Conservation (phyloP, 2,329 filamentous ascomycete genomes). For the Coniochaeta pulveracea region DNA sequence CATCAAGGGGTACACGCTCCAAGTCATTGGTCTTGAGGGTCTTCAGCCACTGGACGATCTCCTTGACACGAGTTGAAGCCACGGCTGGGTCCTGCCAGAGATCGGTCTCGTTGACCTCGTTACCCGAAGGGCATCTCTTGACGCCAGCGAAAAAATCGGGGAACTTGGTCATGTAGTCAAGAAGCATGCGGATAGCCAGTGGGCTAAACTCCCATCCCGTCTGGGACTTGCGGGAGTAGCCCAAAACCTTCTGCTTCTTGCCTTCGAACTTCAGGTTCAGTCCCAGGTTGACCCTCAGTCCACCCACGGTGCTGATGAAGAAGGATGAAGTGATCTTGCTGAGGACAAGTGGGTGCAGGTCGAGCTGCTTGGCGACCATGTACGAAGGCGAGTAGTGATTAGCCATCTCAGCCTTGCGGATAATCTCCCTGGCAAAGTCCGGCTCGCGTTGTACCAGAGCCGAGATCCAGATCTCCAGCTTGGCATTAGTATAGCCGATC, state of each 20-base stretch:
- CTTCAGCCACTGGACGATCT: constrained; percentile 90
- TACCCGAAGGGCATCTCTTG: constrained; percentile 72
- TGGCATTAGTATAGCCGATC: constrained; percentile 59
- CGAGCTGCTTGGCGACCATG: constrained; percentile 72
- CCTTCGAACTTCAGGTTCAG: constrained; percentile 95
- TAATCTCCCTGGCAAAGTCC: constrained; percentile 71
- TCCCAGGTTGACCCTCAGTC: constrained; percentile 77
- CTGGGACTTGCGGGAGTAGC: constrained; percentile 78
- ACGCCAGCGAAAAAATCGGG: constrained; percentile 92
- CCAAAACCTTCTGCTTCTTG: constrained; percentile 89
- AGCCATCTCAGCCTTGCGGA: constrained; percentile 54
- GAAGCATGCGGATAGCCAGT: constrained; percentile 69
- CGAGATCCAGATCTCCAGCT: constrained; percentile 70
- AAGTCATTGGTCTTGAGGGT: constrained; percentile 83
- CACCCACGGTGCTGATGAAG: constrained; percentile 66
- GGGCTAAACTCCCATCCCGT: constrained; percentile 94
- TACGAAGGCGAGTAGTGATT: constrained; percentile 80
- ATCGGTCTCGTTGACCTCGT: constrained; percentile 73
- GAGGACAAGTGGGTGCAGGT: constrained; percentile 74
- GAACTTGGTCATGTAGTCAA: constrained; percentile 85
- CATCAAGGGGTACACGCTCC: constrained; percentile 90
- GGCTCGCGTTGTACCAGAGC: constrained; percentile 60
- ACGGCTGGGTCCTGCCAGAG: constrained; percentile 66
- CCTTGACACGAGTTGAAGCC: constrained; percentile 75
- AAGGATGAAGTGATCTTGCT: constrained; percentile 97